Evolutionary conservation across 192 early-diverging fungal genomes (phyloP).

Genomic region (Coemansia reversa): DNA sequence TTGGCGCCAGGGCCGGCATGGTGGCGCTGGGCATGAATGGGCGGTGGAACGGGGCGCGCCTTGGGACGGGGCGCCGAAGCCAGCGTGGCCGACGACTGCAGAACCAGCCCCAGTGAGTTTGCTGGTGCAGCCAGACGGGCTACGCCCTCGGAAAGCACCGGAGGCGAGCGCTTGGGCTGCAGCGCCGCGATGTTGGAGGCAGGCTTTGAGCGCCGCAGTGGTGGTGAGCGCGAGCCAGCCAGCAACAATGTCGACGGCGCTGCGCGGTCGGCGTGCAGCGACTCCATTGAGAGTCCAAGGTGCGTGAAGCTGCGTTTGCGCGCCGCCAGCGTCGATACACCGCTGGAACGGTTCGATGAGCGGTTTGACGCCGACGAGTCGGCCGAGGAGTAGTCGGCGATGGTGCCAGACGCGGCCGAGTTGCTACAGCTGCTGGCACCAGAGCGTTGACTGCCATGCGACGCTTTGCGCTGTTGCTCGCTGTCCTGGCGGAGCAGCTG

Average conservation of each 20-base stretch:
- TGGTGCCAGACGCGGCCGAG: slow-evolving; percentile 19
- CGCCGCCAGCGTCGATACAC: slow-evolving; percentile 40
- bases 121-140: slow-evolving; percentile 37
- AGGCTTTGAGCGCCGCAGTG: slow-evolving; percentile 45
- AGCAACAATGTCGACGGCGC: slow-evolving; percentile 10
- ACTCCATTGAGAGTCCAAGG: slow-evolving; percentile 53
- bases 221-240: slow-evolving; percentile 13
- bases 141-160: slow-evolving; percentile 21
- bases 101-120: slow-evolving; percentile 50
- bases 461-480: slow-evolving; percentile 38
- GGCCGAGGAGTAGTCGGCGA: slow-evolving; percentile 16
- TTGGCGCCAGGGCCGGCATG: slow-evolving; percentile 29
- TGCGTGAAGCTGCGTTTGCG: slow-evolving; percentile 56
- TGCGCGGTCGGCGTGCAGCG: slow-evolving; percentile 14
- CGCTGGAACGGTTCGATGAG: slow-evolving; percentile 24
- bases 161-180: slow-evolving; percentile 24
- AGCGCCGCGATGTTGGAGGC: slow-evolving; percentile 25
- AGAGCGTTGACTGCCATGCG: slow-evolving; percentile 46
- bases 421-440: slow-evolving; percentile 18
- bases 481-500: slow-evolving; percentile 4
- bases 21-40: slow-evolving; percentile 50
- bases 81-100: slow-evolving; percentile 26
- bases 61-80: slow-evolving; percentile 13
- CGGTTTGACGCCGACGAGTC: slow-evolving; percentile 19
- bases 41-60: slow-evolving; percentile 24